A percentile compares a stretch with the other conserved stretches of the same genome.
These are phyloP conservation scores for Moesziomyces antarcticus DNA, from an alignment of 1,284 basidiomycete species.

Conservation along the genomic window DNA sequence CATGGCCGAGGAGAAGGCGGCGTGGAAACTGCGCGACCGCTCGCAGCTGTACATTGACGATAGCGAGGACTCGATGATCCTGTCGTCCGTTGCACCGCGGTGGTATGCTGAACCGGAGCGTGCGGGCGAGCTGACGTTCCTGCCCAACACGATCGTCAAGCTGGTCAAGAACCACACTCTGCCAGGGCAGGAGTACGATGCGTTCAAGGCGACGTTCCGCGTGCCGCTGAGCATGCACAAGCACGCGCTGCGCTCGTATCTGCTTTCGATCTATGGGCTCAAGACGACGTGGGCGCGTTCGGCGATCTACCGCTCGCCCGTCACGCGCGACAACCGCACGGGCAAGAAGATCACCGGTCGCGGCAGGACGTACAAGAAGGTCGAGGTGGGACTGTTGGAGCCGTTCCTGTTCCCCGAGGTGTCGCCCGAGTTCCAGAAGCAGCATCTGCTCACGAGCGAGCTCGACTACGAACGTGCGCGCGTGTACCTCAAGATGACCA, in stretches of 20 bases:
- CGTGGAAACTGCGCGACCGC: slow-evolving; percentile 63
- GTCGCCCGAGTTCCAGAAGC: slow-evolving; percentile 48
- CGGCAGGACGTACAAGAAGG: slow-evolving; percentile 62
- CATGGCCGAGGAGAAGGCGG: slow-evolving; percentile 50
- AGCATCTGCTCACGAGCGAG: slow-evolving; percentile 50
- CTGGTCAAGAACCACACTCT: slow-evolving; percentile 86
- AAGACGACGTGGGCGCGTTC: slow-evolving; percentile 92
- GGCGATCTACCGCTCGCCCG: slow-evolving; percentile 76
- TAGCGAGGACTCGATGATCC: slow-evolving; percentile 48
- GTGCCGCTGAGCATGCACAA: slow-evolving; percentile 85
- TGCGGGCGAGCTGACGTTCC: slow-evolving; percentile 80
- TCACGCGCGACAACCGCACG: slow-evolving; percentile 65
- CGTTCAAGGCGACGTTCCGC: slow-evolving; percentile 93
- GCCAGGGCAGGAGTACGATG: slow-evolving; percentile 84
- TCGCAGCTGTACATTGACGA: slow-evolving; percentile 64
- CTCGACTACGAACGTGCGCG: slow-evolving; percentile 51
- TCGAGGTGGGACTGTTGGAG: slow-evolving; percentile 65
- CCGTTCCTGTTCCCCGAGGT: slow-evolving; percentile 66
- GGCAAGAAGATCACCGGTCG: slow-evolving; percentile 70
- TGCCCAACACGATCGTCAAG: slow-evolving; percentile 86
- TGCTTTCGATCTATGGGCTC: slow-evolving; percentile 78
- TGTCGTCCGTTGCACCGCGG: slow-evolving; percentile 43
- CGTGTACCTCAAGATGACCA: slow-evolving; percentile 61
- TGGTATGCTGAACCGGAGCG: slow-evolving; percentile 62
- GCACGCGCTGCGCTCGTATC: slow-evolving; percentile 87